Conservation (phyloP, 495 filamentous ascomycete species). For the Aspergillus hancockii region DNA sequence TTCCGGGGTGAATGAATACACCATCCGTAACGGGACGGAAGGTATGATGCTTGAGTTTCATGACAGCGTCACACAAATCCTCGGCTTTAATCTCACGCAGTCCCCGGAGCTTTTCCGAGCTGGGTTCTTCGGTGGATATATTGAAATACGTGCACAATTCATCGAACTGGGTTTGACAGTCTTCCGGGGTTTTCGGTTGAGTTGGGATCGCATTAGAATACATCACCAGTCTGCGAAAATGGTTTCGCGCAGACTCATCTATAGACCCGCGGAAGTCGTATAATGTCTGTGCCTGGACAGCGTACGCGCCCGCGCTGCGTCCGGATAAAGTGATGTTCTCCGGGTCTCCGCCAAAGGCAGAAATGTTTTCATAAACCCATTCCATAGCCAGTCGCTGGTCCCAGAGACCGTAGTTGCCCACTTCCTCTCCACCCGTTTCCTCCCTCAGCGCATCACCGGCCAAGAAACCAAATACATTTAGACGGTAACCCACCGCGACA, state of each 20-base stretch:
- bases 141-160: slow-evolving; percentile 41
- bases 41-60: slow-evolving; percentile 39
- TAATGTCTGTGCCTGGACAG: slow-evolving; percentile 48
- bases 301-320: slow-evolving; percentile 60
- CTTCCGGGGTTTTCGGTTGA: slow-evolving; percentile 43
- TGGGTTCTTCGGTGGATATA: slow-evolving; percentile 28
- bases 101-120: slow-evolving; percentile 35
- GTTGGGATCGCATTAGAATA: slow-evolving; percentile 51
- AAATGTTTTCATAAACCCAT: slow-evolving; percentile 60
- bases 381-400: slow-evolving; percentile 59
- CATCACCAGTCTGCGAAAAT: slow-evolving; percentile 43
- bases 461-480: slow-evolving; percentile 63
- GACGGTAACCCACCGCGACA: slow-evolving; percentile 61
- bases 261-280: slow-evolving; percentile 40
- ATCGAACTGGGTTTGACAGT: slow-evolving; percentile 50
- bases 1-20: slow-evolving; percentile 37
- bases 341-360: slow-evolving; percentile 57
- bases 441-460: slow-evolving; percentile 41
- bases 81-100: slow-evolving; percentile 33
- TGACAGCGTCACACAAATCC: slow-evolving; percentile 34
- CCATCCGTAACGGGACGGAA: slow-evolving; percentile 48
- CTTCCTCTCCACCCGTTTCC: slow-evolving; percentile 45
- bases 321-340: slow-evolving; percentile 61
- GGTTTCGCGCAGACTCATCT: slow-evolving; percentile 16
- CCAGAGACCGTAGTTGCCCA: slow-evolving; percentile 60